Percentiles rank a stretch among this genome's conserved stretches.
phyloP scores from a whole-genome alignment of 805 yeast species.

The Ogataea trehaloabstinens region DNA sequence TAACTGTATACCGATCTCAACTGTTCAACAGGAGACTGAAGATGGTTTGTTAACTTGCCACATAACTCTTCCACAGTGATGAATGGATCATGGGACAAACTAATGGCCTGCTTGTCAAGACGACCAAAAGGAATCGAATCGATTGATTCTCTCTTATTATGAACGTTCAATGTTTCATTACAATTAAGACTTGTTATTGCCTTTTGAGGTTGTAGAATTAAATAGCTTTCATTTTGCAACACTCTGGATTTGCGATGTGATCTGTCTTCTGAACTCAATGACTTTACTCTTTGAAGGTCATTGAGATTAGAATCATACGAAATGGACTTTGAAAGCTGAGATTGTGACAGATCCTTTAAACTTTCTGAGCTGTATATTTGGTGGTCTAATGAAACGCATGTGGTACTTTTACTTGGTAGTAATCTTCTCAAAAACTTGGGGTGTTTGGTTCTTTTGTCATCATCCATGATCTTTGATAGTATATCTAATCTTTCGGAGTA shows the following conservation, averaged over 20 bases:
- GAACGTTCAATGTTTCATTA: constrained; percentile 37
- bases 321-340: not conserved
- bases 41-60: constrained; percentile 50
- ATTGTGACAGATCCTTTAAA: not conserved
- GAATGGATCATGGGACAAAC: constrained; percentile 36
- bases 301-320: constrained; percentile 2
- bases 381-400: constrained; percentile 33
- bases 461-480: constrained; percentile 43
- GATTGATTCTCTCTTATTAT: constrained; percentile 9
- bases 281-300: constrained; percentile 70
- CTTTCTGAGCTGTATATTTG: constrained; percentile 24
- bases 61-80: constrained; percentile 56
- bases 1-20: constrained; percentile 64
- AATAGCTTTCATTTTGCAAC: constrained; percentile 55
- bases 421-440: constrained; percentile 47
- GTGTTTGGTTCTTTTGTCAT: constrained; percentile 38
- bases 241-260: constrained; percentile 66
- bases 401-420: constrained; percentile 32
- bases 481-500: constrained; percentile 25
- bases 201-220: constrained; percentile 62
- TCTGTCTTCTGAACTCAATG: constrained; percentile 66
- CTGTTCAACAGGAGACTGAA: constrained; percentile 52
- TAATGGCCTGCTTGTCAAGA: constrained; percentile 43
- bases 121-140: constrained; percentile 32
- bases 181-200: constrained; percentile 43